These are phyloP conservation scores for Hypoxylon fuscum DNA, from an alignment of 495 filamentous ascomycete genomes.

Conservation along the genomic window DNA sequence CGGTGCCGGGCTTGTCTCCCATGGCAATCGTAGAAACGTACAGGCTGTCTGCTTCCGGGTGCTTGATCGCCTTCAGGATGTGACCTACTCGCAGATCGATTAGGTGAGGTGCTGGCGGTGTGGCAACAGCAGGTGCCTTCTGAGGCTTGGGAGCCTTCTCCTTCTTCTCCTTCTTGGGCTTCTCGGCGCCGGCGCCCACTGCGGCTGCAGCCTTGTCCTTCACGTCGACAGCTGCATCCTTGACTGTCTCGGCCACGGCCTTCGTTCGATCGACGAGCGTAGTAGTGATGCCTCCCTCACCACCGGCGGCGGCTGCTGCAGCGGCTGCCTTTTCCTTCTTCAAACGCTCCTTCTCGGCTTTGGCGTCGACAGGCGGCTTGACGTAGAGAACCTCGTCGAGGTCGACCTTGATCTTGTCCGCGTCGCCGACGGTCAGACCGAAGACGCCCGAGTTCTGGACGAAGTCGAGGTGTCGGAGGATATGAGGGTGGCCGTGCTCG, in stretches of 20 bases:
- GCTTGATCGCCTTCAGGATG: conserved; percentile 91
- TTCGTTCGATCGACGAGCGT: conserved; percentile 63
- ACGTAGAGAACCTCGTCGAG: conserved; percentile 81
- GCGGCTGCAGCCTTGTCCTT: conserved; percentile 54
- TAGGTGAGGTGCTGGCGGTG: conserved; percentile 78
- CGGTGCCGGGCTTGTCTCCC: conserved; percentile 84
- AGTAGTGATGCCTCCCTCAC: conserved; percentile 38
- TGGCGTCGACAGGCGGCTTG: conserved; percentile 80
- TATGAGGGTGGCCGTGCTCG: conserved; percentile 86
- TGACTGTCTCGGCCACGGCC: conserved; percentile 50
- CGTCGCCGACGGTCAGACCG: conserved; percentile 71
- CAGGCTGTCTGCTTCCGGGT: conserved; percentile 95
- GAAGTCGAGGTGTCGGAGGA: conserved; percentile 92
- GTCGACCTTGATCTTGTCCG: conserved; percentile 84
- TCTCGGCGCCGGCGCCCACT: conserved; percentile 52
- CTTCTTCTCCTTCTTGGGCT: conserved; percentile 87
- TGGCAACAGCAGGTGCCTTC: conserved; percentile 71
- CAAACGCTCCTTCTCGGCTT: conserved; percentile 87
- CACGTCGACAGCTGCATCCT: conserved; percentile 51
- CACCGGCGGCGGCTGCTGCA: conserved; percentile 55
- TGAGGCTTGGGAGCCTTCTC: conserved; percentile 76
- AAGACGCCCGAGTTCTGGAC: conserved; percentile 90
- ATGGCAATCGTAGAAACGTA: conserved; percentile 97
- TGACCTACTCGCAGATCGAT: conserved; percentile 97
- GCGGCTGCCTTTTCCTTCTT: conserved; percentile 86